Base-by-base conservation (phyloP, 2,329 filamentous ascomycete species). In the Apiospora marii region DNA sequence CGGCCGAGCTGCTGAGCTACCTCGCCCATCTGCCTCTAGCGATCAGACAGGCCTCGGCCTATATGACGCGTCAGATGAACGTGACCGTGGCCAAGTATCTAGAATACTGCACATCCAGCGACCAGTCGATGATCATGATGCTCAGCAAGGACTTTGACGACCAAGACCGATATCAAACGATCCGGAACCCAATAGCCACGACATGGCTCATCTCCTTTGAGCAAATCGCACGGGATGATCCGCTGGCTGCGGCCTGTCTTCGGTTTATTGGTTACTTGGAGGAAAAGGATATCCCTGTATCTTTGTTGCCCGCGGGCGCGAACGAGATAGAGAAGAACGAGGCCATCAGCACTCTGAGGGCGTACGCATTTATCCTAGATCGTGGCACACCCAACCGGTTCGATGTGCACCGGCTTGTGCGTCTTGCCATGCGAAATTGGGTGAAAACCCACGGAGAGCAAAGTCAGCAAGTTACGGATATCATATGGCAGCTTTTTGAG, bases 401-500 rank as follows among this genome's bases (percentile, higher is more conserved):
- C 14, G 53, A 61, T 61, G 16, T 61, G 24, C 24, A 61, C 53
- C 53, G 53, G 53, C 53, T 61, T 30, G 53, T 61, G 53, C 53
- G 30, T 61, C 53, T 61, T 27, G 30, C 10, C 3, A 34, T 61
- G 53, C 53, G 53, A 7, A 61, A 61, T 30, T 61, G 53, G 53
- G n/a, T 61, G 4, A 2, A 34, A 61, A 30, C 30, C n/a, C n/a
- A 30, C 24, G 53, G 53, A 61, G 53, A 30, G n/a, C 53, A 61
- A 24, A 61, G 24, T 7, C 30, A 61, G 30, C 24, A 61, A 30
- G 53, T 61, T 61, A 61, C 53, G 44, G 22, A 27, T 22, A 24
- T 64, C 6, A 22, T 64, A 6, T 7, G n/a, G 58, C 30, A 64
- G 22, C 58, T 64, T 27, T 64, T 30, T 14, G 7, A 14, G 27